These are phyloP conservation scores for Dictyostelium capitatum DNA, from an alignment of 78 protist genomes.

Conservation along the genomic window DNA sequence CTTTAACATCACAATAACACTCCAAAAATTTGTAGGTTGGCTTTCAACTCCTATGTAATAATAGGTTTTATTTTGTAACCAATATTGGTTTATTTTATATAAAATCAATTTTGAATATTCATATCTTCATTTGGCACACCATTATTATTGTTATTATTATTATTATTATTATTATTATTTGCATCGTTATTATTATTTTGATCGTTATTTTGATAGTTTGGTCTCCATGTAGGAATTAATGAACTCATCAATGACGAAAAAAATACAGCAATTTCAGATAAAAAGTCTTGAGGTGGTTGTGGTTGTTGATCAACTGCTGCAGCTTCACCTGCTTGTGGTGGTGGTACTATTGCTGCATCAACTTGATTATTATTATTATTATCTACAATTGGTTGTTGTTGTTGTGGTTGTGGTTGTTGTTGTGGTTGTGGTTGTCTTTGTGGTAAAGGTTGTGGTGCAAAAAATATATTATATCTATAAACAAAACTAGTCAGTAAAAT, in stretches of 20 bases:
- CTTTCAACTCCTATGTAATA: too few species aligned
- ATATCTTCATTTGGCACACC: not conserved
- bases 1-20: too few species aligned
- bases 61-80: too few species aligned
- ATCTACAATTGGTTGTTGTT: not conserved
- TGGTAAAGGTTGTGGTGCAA: constrained; percentile 4
- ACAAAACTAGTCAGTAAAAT: not conserved
- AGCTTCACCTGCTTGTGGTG: not conserved
- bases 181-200: not conserved
- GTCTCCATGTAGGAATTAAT: constrained; percentile 6
- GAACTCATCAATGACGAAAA: constrained; percentile 3
- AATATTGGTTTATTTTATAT: not conserved
- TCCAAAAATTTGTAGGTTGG: too few species aligned
- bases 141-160: not conserved
- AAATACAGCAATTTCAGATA: constrained; percentile 6
- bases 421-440: not conserved
- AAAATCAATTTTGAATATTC: not conserved
- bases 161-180: not conserved
- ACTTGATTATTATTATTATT: not conserved
- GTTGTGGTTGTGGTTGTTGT: not conserved
- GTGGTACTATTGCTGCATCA: not conserved
- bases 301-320: not conserved
- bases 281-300: not conserved
- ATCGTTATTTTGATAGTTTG: not conserved
- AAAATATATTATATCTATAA: not conserved